Evolutionary conservation across 257 asterid genomes (phyloP).

Genomic region (Leptodermis oblonga): DNA sequence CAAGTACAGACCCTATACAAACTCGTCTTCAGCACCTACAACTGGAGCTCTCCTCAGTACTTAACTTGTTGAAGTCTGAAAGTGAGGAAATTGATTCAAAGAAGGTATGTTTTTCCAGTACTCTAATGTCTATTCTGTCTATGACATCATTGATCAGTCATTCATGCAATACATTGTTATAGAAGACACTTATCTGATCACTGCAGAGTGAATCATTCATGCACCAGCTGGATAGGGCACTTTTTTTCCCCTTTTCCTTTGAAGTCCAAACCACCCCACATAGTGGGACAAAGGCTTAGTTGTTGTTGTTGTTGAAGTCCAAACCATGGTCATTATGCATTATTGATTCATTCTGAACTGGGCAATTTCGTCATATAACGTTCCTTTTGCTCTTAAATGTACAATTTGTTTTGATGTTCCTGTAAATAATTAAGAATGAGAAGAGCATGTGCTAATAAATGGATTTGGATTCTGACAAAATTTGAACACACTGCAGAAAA

Average conservation of each 20-base stretch:
- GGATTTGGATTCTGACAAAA: background rate
- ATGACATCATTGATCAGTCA: background rate
- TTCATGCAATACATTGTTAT: background rate
- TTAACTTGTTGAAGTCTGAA: conserved; percentile 51
- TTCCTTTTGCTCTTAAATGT: background rate
- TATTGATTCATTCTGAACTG: background rate
- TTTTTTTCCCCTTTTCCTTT: too few relatives aligned
- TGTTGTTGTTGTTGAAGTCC: too few relatives aligned
- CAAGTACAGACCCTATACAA: conserved; percentile 36
- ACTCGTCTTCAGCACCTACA: conserved; percentile 59
- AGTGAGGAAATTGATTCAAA: conserved; percentile 30
- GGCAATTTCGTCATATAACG: background rate
- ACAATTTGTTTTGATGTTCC: background rate
- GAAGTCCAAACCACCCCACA: too few relatives aligned
- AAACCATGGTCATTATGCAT: background rate
- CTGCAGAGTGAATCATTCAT: background rate
- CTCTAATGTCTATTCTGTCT: background rate
- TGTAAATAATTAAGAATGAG: background rate
- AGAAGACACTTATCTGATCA: background rate
- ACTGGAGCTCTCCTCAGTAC: conserved; percentile 61
- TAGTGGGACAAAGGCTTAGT: too few relatives aligned
- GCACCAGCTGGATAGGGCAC: background rate
- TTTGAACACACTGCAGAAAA: background rate
- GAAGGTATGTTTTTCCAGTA: conserved; percentile 38
- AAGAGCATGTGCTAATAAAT: background rate